A percentile compares a stretch with the other conserved stretches of the same genome.
Evolutionary conservation across 2,329 filamentous ascomycete species (phyloP).

Genomic region (Epichloe hybrida): DNA sequence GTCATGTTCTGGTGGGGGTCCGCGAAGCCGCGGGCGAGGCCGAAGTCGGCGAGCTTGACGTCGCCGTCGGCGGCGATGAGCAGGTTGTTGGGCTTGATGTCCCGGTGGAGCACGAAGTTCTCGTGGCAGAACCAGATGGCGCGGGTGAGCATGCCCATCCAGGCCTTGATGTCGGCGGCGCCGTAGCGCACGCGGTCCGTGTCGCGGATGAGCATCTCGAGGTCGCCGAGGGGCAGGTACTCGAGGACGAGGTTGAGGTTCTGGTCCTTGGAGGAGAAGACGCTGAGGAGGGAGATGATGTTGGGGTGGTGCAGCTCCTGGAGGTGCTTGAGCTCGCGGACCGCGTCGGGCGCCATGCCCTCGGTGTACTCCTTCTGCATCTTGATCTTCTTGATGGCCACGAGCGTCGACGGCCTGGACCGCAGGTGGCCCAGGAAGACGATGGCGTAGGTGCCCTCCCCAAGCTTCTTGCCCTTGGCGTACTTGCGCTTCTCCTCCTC

Average conservation of each 20-base stretch:
- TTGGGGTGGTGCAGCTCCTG: constrained; percentile 92
- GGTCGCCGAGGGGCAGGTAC: constrained; percentile 82
- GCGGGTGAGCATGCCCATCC: constrained; percentile 94
- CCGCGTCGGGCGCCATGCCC: constrained; percentile 84
- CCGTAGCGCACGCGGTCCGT: constrained; percentile 66
- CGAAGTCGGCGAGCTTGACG: constrained; percentile 95
- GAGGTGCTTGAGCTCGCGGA: constrained; percentile 90
- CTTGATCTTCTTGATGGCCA: constrained; percentile 93
- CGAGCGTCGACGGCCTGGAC: constrained; percentile 54
- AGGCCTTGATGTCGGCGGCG: constrained; percentile 85
- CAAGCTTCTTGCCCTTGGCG: constrained; percentile 82
- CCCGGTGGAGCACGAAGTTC: constrained; percentile 84
- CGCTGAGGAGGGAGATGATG: constrained; percentile 82
- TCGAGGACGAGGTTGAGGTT: constrained; percentile 94
- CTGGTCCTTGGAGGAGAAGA: constrained; percentile 92
- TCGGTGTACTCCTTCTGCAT: constrained; percentile 75
- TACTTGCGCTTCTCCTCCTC: constrained; percentile 78
- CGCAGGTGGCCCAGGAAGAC: constrained; percentile 81
- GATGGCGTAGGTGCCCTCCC: constrained; percentile 92
- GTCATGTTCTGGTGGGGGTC: constrained; percentile 88
- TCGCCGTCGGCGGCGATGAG: constrained; percentile 86
- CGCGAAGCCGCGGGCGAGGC: constrained; percentile 77
- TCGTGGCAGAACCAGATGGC: constrained; percentile 96
- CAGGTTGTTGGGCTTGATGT: constrained; percentile 98
- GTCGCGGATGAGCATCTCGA: constrained; percentile 90